These are phyloP conservation scores for Pythium pyrilobum DNA, from an alignment of 352 stramenopile genomes.

Conservation along the genomic window DNA sequence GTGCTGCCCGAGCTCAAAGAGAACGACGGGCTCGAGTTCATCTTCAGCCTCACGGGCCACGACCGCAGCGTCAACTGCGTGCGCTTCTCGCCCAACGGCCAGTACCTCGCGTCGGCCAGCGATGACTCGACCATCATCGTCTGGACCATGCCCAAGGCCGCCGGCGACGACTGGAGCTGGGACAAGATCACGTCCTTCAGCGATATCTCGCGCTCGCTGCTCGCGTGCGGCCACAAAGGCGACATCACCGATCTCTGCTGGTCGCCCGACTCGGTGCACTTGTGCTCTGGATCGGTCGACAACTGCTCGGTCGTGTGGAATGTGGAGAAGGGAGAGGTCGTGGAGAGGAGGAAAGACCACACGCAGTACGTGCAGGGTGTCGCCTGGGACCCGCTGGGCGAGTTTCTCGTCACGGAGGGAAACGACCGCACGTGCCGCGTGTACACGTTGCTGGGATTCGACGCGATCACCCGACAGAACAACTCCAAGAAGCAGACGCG, in stretches of 20 bases:
- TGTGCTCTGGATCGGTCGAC: constrained; percentile 91
- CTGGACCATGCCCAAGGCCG: constrained; percentile 72
- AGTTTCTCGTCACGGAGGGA: constrained; percentile 92
- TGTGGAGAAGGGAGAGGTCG: constrained; percentile 61
- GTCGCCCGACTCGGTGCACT: constrained; percentile 87
- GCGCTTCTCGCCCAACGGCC: constrained; percentile 86
- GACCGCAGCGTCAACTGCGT: constrained; percentile 90
- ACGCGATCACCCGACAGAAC: constrained; percentile 31
- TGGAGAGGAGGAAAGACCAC: constrained; percentile 90
- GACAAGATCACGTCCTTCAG: constrained; percentile 72
- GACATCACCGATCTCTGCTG: constrained; percentile 92
- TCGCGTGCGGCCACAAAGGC: constrained; percentile 79
- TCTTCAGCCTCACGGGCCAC: constrained; percentile 84
- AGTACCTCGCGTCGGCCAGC: constrained; percentile 82
- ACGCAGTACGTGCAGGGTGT: constrained; percentile 96
- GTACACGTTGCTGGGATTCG: constrained; percentile 80
- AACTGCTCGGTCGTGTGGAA: constrained; percentile 90
- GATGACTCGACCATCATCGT: constrained; percentile 88
- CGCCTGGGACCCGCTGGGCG: constrained; percentile 92
- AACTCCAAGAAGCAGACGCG: constrained; percentile 57
- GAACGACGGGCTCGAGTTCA: constrained; percentile 50
- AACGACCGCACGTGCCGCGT: constrained; percentile 94
- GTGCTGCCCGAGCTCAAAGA: constrained; percentile 32
- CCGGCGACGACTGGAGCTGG: constrained; percentile 67
- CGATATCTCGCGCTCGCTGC: constrained; percentile 69